A percentile compares a stretch with the other conserved stretches of the same genome.
phyloP scores from a whole-genome alignment of 2,329 filamentous ascomycete species.

The Cryphonectria japonica region DNA sequence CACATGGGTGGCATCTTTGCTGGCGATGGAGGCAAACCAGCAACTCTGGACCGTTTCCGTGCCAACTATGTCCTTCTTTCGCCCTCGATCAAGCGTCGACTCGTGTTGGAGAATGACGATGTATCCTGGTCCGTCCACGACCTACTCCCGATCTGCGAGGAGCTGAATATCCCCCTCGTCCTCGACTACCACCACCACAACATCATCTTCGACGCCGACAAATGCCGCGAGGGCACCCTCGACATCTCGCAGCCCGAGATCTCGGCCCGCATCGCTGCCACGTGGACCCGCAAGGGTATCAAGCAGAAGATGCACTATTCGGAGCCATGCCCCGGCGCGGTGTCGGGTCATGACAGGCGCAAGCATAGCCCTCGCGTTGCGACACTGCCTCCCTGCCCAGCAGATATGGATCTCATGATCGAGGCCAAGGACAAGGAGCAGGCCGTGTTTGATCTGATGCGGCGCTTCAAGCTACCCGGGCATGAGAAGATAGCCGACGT shows the following conservation, averaged over 20 bases:
- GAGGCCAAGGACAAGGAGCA: slow-evolving; percentile 99
- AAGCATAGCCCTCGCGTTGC: slow-evolving; percentile 84
- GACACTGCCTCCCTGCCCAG: slow-evolving; percentile 78
- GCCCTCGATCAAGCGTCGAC: slow-evolving; percentile 72
- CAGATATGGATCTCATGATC: slow-evolving; percentile 96
- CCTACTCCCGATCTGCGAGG: slow-evolving; percentile 85
- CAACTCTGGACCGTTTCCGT: slow-evolving; percentile 77
- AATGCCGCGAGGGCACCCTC: slow-evolving; percentile 80
- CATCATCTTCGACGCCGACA: slow-evolving; percentile 76
- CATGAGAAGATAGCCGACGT: slow-evolving; percentile 77
- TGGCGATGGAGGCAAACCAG: slow-evolving; percentile 71
- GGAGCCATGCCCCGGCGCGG: slow-evolving; percentile 74
- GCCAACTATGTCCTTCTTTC: slow-evolving; percentile 71
- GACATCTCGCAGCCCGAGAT: slow-evolving; percentile 70
- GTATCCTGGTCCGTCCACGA: slow-evolving; percentile 93
- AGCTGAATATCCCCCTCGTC: slow-evolving; percentile 90
- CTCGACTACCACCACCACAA: slow-evolving; percentile 97
- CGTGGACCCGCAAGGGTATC: slow-evolving; percentile 83
- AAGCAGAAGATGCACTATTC: slow-evolving; percentile 98
- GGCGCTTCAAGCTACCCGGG: slow-evolving; percentile 81
- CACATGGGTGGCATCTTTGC: slow-evolving; percentile 86
- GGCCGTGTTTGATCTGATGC: slow-evolving; percentile 92
- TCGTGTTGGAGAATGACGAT: slow-evolving; percentile 95
- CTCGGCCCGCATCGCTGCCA: slow-evolving; percentile 77
- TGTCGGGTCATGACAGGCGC: slow-evolving; percentile 76